Conservation (phyloP, 2,329 filamentous ascomycete genomes). For the Fusarium domesticum region DNA sequence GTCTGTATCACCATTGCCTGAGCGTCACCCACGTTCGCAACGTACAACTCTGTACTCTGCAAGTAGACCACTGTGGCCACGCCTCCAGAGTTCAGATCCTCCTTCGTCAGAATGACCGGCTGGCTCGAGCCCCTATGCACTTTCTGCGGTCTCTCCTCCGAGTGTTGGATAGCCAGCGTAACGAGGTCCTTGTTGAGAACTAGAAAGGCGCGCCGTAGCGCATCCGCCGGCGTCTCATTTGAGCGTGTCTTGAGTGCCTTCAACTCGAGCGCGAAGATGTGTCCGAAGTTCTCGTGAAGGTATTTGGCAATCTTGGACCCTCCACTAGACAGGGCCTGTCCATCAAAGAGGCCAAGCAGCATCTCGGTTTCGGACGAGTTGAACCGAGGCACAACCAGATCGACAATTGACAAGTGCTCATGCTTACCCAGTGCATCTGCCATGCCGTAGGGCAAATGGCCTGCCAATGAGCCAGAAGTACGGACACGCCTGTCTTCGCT, state of each 20-base stretch:
- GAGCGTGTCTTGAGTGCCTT: constrained; percentile 65
- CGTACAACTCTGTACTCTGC: constrained; percentile 83
- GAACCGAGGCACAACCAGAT: constrained; percentile 91
- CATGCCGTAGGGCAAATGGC: constrained; percentile 93
- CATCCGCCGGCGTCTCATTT: constrained; percentile 76
- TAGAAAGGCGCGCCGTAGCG: constrained; percentile 81
- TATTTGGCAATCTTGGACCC: constrained; percentile 97
- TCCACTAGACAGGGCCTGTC: constrained; percentile 80
- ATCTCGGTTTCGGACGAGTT: constrained; percentile 87
- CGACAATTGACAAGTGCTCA: constrained; percentile 92
- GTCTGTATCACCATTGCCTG: constrained; percentile 94
- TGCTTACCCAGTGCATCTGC: constrained; percentile 90
- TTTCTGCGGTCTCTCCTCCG: constrained; percentile 67
- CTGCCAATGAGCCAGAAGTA: constrained; percentile 92
- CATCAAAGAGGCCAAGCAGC: constrained; percentile 92
- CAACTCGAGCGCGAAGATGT: constrained; percentile 78
- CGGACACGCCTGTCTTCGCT: constrained; percentile 92
- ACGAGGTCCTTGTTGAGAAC: constrained; percentile 92
- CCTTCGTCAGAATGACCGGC: constrained; percentile 76
- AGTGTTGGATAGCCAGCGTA: constrained; percentile 74
- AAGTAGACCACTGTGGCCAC: constrained; percentile 91
- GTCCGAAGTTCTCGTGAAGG: constrained; percentile 90
- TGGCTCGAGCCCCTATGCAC: constrained; percentile 69
- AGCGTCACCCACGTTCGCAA: constrained; percentile 93
- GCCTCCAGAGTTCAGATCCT: constrained; percentile 85